Conservation (phyloP, 2,329 filamentous ascomycete genomes). For the Aspergillus nomiae region DNA sequence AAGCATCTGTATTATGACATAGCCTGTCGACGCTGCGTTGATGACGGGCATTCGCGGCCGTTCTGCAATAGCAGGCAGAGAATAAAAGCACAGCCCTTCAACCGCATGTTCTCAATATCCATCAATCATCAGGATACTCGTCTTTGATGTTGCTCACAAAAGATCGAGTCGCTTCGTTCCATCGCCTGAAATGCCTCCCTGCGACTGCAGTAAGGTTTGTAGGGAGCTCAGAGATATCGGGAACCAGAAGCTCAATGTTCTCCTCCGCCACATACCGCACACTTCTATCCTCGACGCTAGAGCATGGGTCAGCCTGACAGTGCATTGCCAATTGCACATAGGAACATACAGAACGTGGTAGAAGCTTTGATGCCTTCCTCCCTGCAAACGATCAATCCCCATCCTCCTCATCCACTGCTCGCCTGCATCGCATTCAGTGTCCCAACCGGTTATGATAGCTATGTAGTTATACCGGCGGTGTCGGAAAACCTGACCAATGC, state of each 20-base stretch:
- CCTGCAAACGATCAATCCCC: slow-evolving; percentile 61
- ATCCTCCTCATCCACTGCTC: slow-evolving; percentile 67
- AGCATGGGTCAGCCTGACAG: slow-evolving; percentile 21
- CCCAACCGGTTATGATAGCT: slow-evolving; percentile 89
- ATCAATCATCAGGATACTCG: slow-evolving; percentile 83
- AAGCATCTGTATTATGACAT: no score
- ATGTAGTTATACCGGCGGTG: slow-evolving; percentile 79
- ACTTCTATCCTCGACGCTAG: slow-evolving; percentile 66
- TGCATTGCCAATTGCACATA: slow-evolving; percentile 3
- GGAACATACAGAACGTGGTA: slow-evolving; percentile 81
- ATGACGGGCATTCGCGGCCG: neutral
- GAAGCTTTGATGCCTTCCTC: slow-evolving; percentile 69
- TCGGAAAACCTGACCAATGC: slow-evolving; percentile 79
- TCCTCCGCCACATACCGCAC: slow-evolving; percentile 78
- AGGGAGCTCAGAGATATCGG: slow-evolving; percentile 55
- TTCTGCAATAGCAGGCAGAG: neutral
- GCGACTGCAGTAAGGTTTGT: slow-evolving; percentile 64
- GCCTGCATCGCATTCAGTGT: slow-evolving; percentile 58
- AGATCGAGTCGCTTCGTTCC: slow-evolving; percentile 64
- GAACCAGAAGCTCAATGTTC: slow-evolving; percentile 68
- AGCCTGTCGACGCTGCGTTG: no score
- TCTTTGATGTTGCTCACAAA: slow-evolving; percentile 86
- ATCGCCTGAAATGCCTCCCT: slow-evolving; percentile 86
- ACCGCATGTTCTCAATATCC: neutral
- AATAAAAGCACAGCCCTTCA: neutral